Evolutionary conservation across 2,329 filamentous ascomycete species (phyloP).

Genomic region (Paramyrothecium roridum): DNA sequence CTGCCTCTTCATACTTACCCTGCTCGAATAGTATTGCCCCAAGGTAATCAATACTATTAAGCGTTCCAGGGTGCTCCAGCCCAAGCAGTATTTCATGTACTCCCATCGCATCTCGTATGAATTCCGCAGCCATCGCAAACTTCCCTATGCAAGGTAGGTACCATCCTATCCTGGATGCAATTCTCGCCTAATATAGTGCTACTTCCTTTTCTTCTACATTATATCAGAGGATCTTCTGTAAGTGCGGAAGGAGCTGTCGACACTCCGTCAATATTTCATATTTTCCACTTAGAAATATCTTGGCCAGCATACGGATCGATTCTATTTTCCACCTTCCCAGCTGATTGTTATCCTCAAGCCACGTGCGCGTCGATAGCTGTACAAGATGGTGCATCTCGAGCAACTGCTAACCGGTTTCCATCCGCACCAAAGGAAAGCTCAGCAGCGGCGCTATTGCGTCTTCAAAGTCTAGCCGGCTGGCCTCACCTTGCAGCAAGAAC

Average conservation of each 20-base stretch:
- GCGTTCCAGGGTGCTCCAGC: neutral
- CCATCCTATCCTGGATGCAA: neutral
- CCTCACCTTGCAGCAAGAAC: slow-evolving; percentile 15
- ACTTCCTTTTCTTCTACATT: neutral
- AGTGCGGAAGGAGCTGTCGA: neutral
- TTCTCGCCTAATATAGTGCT: neutral
- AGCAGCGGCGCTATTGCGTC: neutral
- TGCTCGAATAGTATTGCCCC: neutral
- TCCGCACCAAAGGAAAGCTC: neutral
- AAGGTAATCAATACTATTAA: neutral
- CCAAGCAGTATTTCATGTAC: neutral
- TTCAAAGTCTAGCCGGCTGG: neutral
- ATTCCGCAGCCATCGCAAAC: neutral
- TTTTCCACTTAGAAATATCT: neutral
- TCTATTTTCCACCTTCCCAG: neutral
- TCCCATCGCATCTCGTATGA: neutral
- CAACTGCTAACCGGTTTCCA: neutral
- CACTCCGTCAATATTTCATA: neutral
- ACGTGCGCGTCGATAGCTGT: neutral
- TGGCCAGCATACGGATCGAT: neutral
- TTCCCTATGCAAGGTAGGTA: neutral
- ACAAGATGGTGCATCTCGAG: neutral
- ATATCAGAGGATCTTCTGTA: neutral
- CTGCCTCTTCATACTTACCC: neutral
- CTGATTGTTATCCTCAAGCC: neutral